These are phyloP conservation scores for Pseudoscleropodium purum DNA, from an alignment of 225 moss, liverwort and hornwort species.

Conservation along the genomic window DNA sequence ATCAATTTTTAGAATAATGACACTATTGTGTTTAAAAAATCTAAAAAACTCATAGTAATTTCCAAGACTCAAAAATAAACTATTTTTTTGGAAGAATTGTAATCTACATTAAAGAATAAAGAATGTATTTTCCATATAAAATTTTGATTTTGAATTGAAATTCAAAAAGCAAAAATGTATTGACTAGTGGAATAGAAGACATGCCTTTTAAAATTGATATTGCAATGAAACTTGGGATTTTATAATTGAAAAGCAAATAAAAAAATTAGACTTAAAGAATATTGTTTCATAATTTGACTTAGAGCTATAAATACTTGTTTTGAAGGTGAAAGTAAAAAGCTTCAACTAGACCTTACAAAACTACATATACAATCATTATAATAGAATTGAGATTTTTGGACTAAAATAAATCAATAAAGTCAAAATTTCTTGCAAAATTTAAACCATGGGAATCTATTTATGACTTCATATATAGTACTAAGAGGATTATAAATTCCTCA, in stretches of 20 bases:
- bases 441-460: too few species aligned
- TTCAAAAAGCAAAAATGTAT: too few species aligned
- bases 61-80: not conserved
- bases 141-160: too few species aligned
- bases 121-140: not conserved
- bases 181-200: not conserved
- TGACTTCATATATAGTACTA: too few species aligned
- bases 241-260: not conserved
- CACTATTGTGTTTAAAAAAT: not conserved
- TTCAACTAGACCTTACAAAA: too few species aligned
- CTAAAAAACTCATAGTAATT: too few species aligned
- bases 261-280: not conserved
- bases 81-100: not conserved
- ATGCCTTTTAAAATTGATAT: not conserved
- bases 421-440: too few species aligned
- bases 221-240: not conserved
- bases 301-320: not conserved
- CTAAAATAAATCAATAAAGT: too few species aligned
- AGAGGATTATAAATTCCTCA: too few species aligned
- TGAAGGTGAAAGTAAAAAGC: too few species aligned
- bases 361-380: too few species aligned
- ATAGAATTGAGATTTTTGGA: too few species aligned
- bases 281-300: not conserved
- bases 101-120: not conserved
- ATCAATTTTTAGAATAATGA: not conserved